These are phyloP conservation scores for Aspergillus diversus DNA, from an alignment of 495 filamentous ascomycete genomes.

Conservation along the genomic window DNA sequence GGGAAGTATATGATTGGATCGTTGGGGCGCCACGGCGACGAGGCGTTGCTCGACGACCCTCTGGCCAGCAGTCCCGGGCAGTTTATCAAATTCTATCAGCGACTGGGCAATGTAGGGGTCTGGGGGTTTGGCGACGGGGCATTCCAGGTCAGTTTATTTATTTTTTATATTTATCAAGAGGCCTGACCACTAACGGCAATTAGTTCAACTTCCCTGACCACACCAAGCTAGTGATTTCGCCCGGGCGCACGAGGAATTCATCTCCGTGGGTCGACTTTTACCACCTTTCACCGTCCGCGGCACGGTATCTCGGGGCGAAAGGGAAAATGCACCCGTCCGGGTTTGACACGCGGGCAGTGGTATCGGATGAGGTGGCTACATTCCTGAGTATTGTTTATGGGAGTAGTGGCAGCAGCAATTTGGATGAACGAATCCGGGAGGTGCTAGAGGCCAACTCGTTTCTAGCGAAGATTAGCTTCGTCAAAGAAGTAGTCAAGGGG, in stretches of 20 bases:
- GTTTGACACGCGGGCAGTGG: conserved; percentile 54
- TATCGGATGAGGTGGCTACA: conserved; percentile 62
- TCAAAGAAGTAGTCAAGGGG: conserved; percentile 67
- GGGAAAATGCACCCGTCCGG: conserved; percentile 61
- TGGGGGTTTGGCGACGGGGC: conserved; percentile 90
- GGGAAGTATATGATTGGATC: conserved; percentile 88
- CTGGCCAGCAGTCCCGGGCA: conserved; percentile 48
- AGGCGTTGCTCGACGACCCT: conserved; percentile 36
- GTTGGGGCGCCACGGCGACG: conserved; percentile 53
- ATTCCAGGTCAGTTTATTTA: conserved; percentile 63
- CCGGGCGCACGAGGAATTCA: conserved; percentile 60
- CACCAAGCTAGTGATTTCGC: conserved; percentile 84
- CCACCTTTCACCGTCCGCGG: conserved; percentile 73
- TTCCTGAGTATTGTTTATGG: conserved; percentile 64
- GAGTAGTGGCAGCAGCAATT: conserved; percentile 48
- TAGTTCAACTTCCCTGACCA: conserved; percentile 98
- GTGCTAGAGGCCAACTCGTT: conserved; percentile 80
- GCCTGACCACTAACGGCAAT: conserved; percentile 19
- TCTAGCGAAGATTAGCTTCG: conserved; percentile 75
- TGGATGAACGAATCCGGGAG: conserved; percentile 60
- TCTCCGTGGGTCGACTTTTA: conserved; percentile 78
- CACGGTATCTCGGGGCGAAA: conserved; percentile 60
- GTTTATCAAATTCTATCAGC: conserved; percentile 86
- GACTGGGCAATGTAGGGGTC: conserved; percentile 82
- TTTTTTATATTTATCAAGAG: conserved; percentile 13